Evolutionary conservation across 2,329 filamentous ascomycete genomes (phyloP).

Genomic region (Botrytis cinerea): DNA sequence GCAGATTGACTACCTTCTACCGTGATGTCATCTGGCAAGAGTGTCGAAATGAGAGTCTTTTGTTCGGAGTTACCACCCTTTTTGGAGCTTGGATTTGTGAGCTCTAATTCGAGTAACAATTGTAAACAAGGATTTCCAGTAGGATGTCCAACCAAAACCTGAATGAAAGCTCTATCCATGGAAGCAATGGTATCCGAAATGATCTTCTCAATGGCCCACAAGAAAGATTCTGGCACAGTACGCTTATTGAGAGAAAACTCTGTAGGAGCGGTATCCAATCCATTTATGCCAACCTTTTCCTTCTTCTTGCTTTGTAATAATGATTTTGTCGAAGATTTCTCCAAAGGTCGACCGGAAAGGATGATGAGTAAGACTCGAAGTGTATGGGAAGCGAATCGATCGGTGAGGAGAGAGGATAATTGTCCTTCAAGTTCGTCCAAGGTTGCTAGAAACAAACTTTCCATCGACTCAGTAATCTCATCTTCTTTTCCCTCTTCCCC

Average conservation of each 20-base stretch:
- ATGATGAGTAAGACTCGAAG: slow-evolving; percentile 84
- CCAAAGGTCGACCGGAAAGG: slow-evolving; percentile 78
- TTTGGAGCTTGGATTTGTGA: slow-evolving; percentile 69
- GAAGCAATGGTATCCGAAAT: slow-evolving; percentile 73
- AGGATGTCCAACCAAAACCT: slow-evolving; percentile 82
- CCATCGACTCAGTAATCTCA: slow-evolving; percentile 62
- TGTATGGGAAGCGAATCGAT: slow-evolving; percentile 87
- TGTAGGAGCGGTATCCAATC: slow-evolving; percentile 51
- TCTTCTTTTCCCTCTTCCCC: slow-evolving; percentile 48
- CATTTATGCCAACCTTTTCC: slow-evolving; percentile 71
- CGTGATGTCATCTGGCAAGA: slow-evolving; percentile 79
- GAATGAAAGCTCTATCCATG: slow-evolving; percentile 77
- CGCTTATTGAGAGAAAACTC: slow-evolving; percentile 51
- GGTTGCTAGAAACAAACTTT: slow-evolving; percentile 79
- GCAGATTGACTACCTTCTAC: slow-evolving; percentile 72
- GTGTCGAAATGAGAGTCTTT: slow-evolving; percentile 67
- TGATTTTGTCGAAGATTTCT: slow-evolving; percentile 66
- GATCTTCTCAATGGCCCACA: slow-evolving; percentile 75
- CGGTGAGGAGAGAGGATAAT: slow-evolving; percentile 76
- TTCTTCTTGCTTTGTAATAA: slow-evolving; percentile 92
- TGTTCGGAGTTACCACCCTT: slow-evolving; percentile 56
- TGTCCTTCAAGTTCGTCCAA: slow-evolving; percentile 87
- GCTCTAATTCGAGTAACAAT: slow-evolving; percentile 82
- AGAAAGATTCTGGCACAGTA: slow-evolving; percentile 77
- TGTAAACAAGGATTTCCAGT: slow-evolving; percentile 94